Conservation (phyloP, 805 yeast species). For the Lipomyces sp. region DNA sequence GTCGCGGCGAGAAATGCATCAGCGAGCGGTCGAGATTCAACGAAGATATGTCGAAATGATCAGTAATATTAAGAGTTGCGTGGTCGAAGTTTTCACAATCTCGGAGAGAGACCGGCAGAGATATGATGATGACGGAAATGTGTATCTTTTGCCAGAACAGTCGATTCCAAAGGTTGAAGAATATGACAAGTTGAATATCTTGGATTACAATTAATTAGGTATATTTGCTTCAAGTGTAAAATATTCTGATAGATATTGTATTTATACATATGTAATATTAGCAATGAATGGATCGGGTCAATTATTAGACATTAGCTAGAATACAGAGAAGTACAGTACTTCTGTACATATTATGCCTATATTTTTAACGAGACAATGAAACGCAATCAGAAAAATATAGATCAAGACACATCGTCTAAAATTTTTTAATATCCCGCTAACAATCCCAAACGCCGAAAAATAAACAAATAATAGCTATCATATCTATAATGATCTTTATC, state of each 20-base stretch:
- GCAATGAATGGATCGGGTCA: background rate
- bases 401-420: background rate
- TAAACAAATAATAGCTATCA: background rate
- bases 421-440: background rate
- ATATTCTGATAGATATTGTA: background rate
- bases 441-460: background rate
- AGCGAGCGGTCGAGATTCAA: constrained; percentile 84
- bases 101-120: constrained; percentile 88
- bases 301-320: background rate
- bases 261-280: background rate
- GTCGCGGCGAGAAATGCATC: constrained; percentile 69
- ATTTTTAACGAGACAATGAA: background rate
- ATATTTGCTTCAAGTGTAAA: background rate
- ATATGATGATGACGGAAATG: constrained; percentile 83
- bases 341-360: background rate
- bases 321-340: background rate
- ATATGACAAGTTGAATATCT: constrained; percentile 28
- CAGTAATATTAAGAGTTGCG: constrained; percentile 59
- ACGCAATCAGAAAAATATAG: background rate
- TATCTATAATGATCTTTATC: background rate
- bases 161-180: constrained; percentile 25
- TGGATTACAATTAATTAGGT: constrained; percentile 21
- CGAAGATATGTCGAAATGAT: constrained; percentile 64
- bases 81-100: constrained; percentile 77
- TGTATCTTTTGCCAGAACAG: constrained; percentile 52